Conservation (phyloP, 1,139 yeast genomes). For the Kodamaea derodonti region DNA sequence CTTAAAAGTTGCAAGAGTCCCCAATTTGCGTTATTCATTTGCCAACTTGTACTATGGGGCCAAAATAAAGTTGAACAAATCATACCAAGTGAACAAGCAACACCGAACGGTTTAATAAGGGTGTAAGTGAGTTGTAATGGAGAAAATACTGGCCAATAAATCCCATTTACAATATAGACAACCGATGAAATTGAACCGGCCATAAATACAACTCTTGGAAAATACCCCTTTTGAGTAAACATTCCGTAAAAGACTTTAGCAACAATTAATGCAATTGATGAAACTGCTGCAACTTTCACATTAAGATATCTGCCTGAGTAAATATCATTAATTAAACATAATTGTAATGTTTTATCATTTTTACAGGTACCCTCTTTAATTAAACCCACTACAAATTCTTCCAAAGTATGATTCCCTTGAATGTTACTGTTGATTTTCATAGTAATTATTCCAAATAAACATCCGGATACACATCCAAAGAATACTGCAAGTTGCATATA, state of each 20-base stretch:
- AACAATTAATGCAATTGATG: slow-evolving; percentile 22
- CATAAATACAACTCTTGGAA: slow-evolving; percentile 20
- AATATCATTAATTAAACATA: slow-evolving; percentile 21
- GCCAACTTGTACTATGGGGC: slow-evolving; percentile 29
- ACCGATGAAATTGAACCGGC: slow-evolving; percentile 21
- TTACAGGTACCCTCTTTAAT: slow-evolving; percentile 27
- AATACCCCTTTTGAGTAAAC: slow-evolving; percentile 17
- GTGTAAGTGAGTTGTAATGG: slow-evolving; percentile 19
- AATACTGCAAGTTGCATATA: slow-evolving; percentile 16
- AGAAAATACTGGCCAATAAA: slow-evolving; percentile 25
- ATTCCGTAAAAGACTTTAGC: slow-evolving; percentile 26
- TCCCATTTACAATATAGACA: slow-evolving; percentile 24
- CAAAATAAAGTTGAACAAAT: slow-evolving; percentile 20
- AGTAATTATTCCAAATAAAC: slow-evolving; percentile 25
- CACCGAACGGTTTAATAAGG: slow-evolving; percentile 24
- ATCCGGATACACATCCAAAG: slow-evolving; percentile 17
- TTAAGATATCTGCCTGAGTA: slow-evolving; percentile 29
- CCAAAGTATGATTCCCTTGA: slow-evolving; percentile 23
- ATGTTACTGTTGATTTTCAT: slow-evolving; percentile 23
- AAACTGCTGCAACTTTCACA: slow-evolving; percentile 24
- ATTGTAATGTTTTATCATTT: slow-evolving; percentile 15
- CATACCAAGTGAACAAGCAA: slow-evolving; percentile 21
- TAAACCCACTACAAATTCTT: slow-evolving; percentile 15
- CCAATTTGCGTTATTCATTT: slow-evolving; percentile 18
- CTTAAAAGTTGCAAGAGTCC: slow-evolving; percentile 15